Percentiles rank a stretch among this genome's conserved stretches.
These are phyloP conservation scores for Hanseniaspora pseudoguilliermondii DNA, from an alignment of 805 yeast species.

Conservation along the genomic window DNA sequence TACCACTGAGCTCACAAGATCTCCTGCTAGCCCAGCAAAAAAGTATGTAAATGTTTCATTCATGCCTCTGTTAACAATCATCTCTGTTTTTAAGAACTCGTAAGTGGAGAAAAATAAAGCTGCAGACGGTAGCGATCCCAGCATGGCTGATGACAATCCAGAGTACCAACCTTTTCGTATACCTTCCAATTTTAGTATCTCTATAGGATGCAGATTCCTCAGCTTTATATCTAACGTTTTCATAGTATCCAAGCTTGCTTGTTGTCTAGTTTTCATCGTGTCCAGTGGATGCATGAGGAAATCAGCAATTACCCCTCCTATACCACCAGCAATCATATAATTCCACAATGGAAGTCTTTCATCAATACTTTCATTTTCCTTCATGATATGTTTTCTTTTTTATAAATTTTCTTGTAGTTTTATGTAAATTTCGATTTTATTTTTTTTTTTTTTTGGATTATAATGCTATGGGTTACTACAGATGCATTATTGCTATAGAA, in stretches of 20 bases:
- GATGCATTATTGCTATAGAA: neutral
- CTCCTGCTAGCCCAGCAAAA: conserved; percentile 86
- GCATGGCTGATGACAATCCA: conserved; percentile 82
- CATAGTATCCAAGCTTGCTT: conserved; percentile 36
- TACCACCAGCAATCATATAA: conserved; percentile 78
- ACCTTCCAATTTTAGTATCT: conserved; percentile 79
- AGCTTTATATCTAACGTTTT: conserved; percentile 11
- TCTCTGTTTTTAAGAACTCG: conserved; percentile 60
- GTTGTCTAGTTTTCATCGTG: conserved; percentile 94
- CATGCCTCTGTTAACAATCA: conserved; percentile 49
- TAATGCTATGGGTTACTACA: neutral
- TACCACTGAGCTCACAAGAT: conserved; percentile 70
- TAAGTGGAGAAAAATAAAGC: conserved; percentile 89
- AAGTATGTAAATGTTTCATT: conserved; percentile 75
- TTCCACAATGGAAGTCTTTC: conserved; percentile 32
- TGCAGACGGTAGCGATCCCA: conserved; percentile 89
- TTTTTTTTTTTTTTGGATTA: neutral
- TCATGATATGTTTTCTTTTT: neutral
- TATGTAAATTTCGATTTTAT: neutral
- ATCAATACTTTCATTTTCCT: neutral
- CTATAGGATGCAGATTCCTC: conserved; percentile 22
- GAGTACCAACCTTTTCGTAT: conserved; percentile 72
- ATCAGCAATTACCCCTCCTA: conserved; percentile 91
- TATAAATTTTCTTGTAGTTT: neutral
- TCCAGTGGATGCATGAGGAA: conserved; percentile 89